phyloP scores from a whole-genome alignment of 2,329 filamentous ascomycete genomes.

The Neonectria faginata region DNA sequence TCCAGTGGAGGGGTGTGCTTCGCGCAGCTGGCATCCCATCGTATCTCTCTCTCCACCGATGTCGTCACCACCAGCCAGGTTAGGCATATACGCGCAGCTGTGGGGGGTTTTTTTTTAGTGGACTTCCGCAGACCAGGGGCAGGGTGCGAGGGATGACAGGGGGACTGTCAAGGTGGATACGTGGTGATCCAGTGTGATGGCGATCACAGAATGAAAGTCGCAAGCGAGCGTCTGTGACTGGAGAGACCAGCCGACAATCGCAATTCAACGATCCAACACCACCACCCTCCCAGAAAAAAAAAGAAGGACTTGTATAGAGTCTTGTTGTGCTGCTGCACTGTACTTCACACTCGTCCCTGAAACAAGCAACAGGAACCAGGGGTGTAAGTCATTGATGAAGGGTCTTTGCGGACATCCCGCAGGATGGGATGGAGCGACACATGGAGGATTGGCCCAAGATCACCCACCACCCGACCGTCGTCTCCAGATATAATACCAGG shows the following conservation, averaged over 20 bases:
- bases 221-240: conserved; percentile 24
- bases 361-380: conserved; percentile 4
- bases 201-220: conserved; percentile 6
- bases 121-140: conserved; percentile 5
- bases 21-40: no score
- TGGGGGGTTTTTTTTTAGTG: neutral
- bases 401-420: conserved; percentile 14
- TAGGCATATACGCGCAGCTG: neutral
- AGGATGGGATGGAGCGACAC: conserved; percentile 1
- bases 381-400: conserved; percentile 14
- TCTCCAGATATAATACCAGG: conserved; percentile 16
- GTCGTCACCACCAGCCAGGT: conserved; percentile 22
- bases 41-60: neutral
- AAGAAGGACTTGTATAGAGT: neutral
- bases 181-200: conserved; percentile 19
- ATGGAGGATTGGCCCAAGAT: neutral
- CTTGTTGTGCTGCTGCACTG: neutral
- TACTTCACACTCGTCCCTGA: neutral
- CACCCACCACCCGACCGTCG: neutral
- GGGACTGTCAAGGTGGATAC: conserved; percentile 2
- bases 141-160: conserved; percentile 9
- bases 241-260: conserved; percentile 21
- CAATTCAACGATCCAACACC: conserved; percentile 12
- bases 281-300: neutral
- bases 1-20: neutral